These are phyloP conservation scores for Cercis canadensis DNA, from an alignment of 306 rosid genomes.

Conservation along the genomic window DNA sequence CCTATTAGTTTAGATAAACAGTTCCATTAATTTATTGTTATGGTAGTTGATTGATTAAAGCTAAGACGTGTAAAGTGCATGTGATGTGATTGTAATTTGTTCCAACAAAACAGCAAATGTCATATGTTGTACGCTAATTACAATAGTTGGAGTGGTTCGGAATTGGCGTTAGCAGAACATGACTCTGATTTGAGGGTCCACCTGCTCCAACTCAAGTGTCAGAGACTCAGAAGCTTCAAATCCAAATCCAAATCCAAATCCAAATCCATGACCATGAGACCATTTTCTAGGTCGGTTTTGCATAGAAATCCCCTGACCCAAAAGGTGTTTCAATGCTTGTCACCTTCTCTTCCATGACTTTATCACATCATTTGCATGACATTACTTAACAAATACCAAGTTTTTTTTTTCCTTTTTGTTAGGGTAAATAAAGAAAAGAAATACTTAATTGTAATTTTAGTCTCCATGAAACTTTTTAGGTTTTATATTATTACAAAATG, in stretches of 20 bases:
- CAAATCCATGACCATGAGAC: too few relatives aligned
- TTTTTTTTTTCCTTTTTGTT: too few relatives aligned
- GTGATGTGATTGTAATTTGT: background rate
- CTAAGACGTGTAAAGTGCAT: constrained; percentile 31
- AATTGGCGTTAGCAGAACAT: constrained; percentile 18
- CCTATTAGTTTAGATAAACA: too few relatives aligned
- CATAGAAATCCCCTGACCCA: background rate
- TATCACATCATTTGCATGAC: constrained; percentile 22
- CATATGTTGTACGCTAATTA: background rate
- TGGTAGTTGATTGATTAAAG: constrained; percentile 1
- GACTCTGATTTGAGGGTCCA: constrained; percentile 34
- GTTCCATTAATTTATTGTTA: too few relatives aligned
- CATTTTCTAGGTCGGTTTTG: constrained; percentile 19
- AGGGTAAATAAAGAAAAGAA: too few relatives aligned
- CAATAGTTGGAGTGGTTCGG: background rate
- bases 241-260: too few relatives aligned
- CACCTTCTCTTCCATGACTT: constrained; percentile 10
- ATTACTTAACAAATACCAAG: background rate
- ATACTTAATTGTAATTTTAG: too few relatives aligned
- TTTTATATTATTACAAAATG: too few relatives aligned
- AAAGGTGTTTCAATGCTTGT: constrained; percentile 12
- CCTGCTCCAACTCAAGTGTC: constrained; percentile 26
- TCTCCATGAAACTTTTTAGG: too few relatives aligned
- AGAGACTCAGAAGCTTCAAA: background rate
- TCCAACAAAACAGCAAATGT: background rate